Base-by-base conservation (phyloP, 2,329 filamentous ascomycete species). In the Aureobasidium leucospermi region DNA sequence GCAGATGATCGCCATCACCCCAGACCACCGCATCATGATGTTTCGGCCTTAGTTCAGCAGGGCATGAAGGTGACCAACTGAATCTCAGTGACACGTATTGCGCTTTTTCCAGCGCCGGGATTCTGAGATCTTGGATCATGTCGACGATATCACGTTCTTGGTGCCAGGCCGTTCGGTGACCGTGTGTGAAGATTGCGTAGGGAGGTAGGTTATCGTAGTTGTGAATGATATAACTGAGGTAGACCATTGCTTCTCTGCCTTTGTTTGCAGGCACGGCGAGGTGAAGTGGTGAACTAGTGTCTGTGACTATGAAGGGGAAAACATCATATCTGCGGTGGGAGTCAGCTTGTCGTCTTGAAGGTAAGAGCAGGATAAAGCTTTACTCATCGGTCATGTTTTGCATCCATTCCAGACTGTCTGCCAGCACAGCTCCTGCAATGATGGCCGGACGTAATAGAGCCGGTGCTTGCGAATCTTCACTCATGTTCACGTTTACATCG, bases 221-320 rank as follows among this genome's bases (percentile, higher is more conserved):
- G 28, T 8, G 78, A 78, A 62, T 19, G 23, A 68, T 73, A 60
- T 67, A 78, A 74, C 74, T 79, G 55, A 80, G 63, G 63, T 78
- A 79, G 0, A 76, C 77, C 76, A 79, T 79, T 19, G 73, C 75
- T 63, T 80, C 77, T 31, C 76, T 70, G 0, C 77, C 77, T 65
- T 79, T 79, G 63, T 79, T 79, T 52, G 67, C 68, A 1, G 76
- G 76, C 10, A 79, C 74, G 0, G 69, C 75, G 19, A 77, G 65
- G 28, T 6, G 6, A 3, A 15, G 11, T n/a, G 16, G 13, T 34
- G 48, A 15, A 16, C 13, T 36, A 10, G 7, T 1, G 48, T 19
- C 48, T n/a, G 31, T 52, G 28, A 52, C 48, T 11, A 52, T 15
- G 19, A 34, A 52, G 6, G 48, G 48, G 10, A 16, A 52, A 3